A percentile compares a stretch with the other conserved stretches of the same genome.
Evolutionary conservation across 768 basidiomycete species (phyloP).

Genomic region (Polyporus arcularius): DNA sequence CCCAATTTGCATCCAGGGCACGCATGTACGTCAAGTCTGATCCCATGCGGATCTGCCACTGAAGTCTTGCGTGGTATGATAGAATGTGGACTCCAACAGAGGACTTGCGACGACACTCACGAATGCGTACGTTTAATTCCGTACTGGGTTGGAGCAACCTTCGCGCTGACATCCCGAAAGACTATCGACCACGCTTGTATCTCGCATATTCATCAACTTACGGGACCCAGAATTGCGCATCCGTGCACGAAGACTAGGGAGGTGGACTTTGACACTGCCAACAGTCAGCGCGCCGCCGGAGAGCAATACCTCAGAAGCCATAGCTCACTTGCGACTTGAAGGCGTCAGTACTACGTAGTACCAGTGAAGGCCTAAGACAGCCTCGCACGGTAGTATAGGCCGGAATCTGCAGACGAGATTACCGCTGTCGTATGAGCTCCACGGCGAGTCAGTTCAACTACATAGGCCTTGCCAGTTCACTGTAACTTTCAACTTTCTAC

Average conservation of each 20-base stretch:
- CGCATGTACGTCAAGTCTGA: no score
- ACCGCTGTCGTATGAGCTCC: no score
- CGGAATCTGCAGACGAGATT: no score
- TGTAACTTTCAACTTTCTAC: not conserved
- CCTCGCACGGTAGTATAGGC: no score
- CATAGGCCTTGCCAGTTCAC: not conserved
- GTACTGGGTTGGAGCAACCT: no score
- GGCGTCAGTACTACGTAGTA: no score
- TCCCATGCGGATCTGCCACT: no score
- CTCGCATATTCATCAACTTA: constrained; percentile 12
- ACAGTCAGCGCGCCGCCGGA: not conserved
- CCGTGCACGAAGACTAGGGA: not conserved
- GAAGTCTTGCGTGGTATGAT: not conserved
- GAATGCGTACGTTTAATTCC: constrained; percentile 1
- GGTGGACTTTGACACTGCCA: not conserved
- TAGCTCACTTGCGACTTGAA: no score
- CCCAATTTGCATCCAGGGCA: no score
- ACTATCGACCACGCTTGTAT: constrained; percentile 11
- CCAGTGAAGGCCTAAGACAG: no score
- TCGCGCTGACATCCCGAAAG: not conserved
- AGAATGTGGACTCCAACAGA: constrained; percentile 2
- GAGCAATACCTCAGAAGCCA: not conserved
- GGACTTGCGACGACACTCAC: constrained; percentile 11
- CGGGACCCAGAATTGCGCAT: constrained; percentile 1
- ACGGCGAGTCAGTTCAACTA: no score